phyloP scores from a whole-genome alignment of 176 grass and related monocot genomes.

The Poa annua region DNA sequence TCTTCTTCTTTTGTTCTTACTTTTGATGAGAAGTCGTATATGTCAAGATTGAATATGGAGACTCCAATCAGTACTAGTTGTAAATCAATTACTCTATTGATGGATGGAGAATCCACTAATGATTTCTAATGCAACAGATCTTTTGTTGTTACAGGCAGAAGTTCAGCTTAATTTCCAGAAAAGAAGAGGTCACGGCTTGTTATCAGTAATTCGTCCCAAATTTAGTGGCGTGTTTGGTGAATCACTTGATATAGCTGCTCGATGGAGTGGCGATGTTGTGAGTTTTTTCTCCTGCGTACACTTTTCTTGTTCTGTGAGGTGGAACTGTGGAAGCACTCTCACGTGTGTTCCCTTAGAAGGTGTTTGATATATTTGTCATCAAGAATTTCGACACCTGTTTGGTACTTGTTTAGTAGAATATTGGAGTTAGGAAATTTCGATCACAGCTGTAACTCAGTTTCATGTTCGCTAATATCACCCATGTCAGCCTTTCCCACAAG shows the following conservation, averaged over 20 bases:
- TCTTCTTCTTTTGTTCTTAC: not conserved
- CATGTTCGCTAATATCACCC: conserved; percentile 17
- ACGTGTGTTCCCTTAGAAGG: conserved; percentile 13
- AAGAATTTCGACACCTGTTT: conserved; percentile 21
- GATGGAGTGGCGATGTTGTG: conserved; percentile 99
- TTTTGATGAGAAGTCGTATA: conserved; percentile 2
- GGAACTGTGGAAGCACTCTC: not conserved
- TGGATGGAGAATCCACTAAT: conserved; percentile 15
- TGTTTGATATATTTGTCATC: conserved; percentile 9
- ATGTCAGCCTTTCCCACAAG: not conserved
- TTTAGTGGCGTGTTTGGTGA: conserved; percentile 96
- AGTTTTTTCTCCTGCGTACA: conserved; percentile 53
- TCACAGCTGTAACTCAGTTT: conserved; percentile 3
- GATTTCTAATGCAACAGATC: conserved; percentile 22
- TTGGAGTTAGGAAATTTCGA: conserved; percentile 26
- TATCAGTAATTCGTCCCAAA: conserved; percentile 89
- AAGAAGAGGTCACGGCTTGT: conserved; percentile 92
- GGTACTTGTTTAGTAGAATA: not conserved
- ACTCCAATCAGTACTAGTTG: conserved; percentile 25
- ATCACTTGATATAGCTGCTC: conserved; percentile 94
- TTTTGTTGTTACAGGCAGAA: conserved; percentile 78
- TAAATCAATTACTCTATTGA: conserved; percentile 27
- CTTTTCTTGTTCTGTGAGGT: conserved; percentile 1
- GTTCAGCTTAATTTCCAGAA: conserved; percentile 99
- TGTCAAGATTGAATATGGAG: conserved; percentile 18